Conservation (phyloP, 345 rosid species). For the Crucihimalaya himalaica region DNA sequence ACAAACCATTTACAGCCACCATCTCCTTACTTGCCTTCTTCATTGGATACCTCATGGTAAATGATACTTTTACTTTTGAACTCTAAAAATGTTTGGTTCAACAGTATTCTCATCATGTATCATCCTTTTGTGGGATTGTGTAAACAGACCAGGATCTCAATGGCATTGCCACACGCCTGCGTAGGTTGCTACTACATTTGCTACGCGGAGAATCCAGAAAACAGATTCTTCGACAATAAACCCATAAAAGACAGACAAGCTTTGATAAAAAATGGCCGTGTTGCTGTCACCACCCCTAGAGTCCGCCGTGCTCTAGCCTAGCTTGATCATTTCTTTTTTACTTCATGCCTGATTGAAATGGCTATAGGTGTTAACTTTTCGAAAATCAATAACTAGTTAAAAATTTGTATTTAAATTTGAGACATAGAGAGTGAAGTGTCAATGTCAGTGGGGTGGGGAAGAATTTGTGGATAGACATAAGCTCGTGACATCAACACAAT, state of each 20-base stretch:
- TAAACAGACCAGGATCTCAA: slow-evolving; percentile 85
- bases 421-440: slow-evolving; percentile 22
- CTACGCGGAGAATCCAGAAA: slow-evolving; percentile 84
- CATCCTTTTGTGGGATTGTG: background rate
- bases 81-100: background rate
- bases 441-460: slow-evolving; percentile 11
- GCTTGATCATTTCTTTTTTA: background rate
- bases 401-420: slow-evolving; percentile 2
- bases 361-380: background rate
- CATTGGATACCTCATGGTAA: slow-evolving; percentile 94
- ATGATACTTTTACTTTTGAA: background rate
- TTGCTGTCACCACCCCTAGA: slow-evolving; percentile 65
- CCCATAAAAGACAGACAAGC: slow-evolving; percentile 59
- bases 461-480: slow-evolving; percentile 19
- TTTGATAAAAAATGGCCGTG: slow-evolving; percentile 52
- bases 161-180: slow-evolving; percentile 97
- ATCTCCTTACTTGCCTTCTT: slow-evolving; percentile 72
- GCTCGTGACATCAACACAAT: slow-evolving; percentile 30
- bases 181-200: slow-evolving; percentile 93
- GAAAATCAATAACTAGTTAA: background rate
- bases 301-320: slow-evolving; percentile 47
- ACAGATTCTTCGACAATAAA: slow-evolving; percentile 62
- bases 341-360: background rate
- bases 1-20: slow-evolving; percentile 73
- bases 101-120: background rate